These are phyloP conservation scores for Vitis hybrid DNA, from an alignment of 177 flowering plant genomes.

Conservation along the genomic window DNA sequence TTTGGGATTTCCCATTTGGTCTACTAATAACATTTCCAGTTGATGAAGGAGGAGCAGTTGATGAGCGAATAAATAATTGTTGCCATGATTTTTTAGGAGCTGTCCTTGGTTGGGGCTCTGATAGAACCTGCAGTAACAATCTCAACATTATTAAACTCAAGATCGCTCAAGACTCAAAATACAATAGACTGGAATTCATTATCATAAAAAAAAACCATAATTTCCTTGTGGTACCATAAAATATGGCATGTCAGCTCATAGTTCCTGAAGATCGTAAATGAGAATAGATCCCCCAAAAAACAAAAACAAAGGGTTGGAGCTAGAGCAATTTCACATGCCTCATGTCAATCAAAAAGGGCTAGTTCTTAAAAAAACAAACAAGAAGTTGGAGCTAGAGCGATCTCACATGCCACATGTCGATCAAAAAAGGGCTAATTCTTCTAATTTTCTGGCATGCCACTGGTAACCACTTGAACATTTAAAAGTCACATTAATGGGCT, in stretches of 20 bases:
- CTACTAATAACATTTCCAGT: constrained; percentile 50
- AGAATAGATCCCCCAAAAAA: neutral
- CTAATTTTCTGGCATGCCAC: neutral
- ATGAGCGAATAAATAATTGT: constrained; percentile 75
- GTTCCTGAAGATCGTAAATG: neutral
- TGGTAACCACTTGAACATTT: neutral
- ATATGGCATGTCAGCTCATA: neutral
- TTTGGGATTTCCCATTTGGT: constrained; percentile 42
- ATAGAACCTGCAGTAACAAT: constrained; percentile 45
- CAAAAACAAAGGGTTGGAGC: neutral
- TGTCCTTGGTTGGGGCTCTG: constrained; percentile 44
- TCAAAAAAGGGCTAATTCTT: neutral
- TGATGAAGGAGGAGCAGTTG: constrained; percentile 44
- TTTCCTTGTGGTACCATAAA: neutral
- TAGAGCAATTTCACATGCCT: too few relatives aligned
- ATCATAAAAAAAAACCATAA: neutral
- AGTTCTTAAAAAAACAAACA: neutral
- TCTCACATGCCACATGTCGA: constrained; percentile 1
- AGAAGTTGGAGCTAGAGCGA: neutral
- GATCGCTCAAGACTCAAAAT: neutral
- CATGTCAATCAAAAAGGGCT: too few relatives aligned
- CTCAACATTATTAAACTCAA: constrained; percentile 3
- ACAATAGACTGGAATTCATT: neutral
- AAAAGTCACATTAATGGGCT: neutral
- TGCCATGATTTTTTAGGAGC: constrained; percentile 89